Percentiles rank a stretch among this genome's conserved stretches.
These are phyloP conservation scores for Neofusicoccum kwambonambiense DNA, from an alignment of 2,329 filamentous ascomycete species.

Conservation along the genomic window DNA sequence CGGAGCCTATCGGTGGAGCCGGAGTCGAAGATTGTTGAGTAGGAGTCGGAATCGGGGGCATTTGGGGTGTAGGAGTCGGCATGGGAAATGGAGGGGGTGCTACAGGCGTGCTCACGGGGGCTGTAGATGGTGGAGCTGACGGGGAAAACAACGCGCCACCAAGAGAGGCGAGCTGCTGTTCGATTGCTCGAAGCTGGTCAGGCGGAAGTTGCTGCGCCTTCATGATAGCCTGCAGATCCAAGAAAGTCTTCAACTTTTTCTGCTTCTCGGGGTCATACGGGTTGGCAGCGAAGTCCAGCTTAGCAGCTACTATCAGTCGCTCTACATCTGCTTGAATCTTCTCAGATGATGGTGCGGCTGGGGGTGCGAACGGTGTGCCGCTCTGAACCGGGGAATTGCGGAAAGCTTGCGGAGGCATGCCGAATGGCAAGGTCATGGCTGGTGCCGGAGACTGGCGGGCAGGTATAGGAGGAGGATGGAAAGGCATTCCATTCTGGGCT, in stretches of 20 bases:
- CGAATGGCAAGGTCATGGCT: constrained; percentile 23
- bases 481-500: constrained; percentile 29
- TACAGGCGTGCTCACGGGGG: constrained; percentile 30
- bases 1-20: constrained; percentile 29
- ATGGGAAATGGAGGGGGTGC: constrained; percentile 27
- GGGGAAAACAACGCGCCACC: constrained; percentile 31
- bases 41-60: constrained; percentile 25
- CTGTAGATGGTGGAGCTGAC: constrained; percentile 23
- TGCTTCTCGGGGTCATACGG: constrained; percentile 74
- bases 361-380: constrained; percentile 25
- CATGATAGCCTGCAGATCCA: constrained; percentile 80
- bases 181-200: constrained; percentile 80
- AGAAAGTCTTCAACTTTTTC: constrained; percentile 76
- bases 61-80: constrained; percentile 28
- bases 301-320: constrained; percentile 70
- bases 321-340: constrained; percentile 81
- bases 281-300: constrained; percentile 71
- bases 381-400: constrained; percentile 18
- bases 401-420: constrained; percentile 11
- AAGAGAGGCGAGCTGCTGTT: constrained; percentile 79
- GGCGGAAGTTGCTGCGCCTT: constrained; percentile 74
- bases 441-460: constrained; percentile 34
- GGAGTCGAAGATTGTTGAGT: constrained; percentile 21
- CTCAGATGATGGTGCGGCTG: constrained; percentile 53
- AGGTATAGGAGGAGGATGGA: constrained; percentile 26